These are phyloP conservation scores for Pachysandra terminalis DNA, from an alignment of 164 flowering plant species.

Conservation along the genomic window DNA sequence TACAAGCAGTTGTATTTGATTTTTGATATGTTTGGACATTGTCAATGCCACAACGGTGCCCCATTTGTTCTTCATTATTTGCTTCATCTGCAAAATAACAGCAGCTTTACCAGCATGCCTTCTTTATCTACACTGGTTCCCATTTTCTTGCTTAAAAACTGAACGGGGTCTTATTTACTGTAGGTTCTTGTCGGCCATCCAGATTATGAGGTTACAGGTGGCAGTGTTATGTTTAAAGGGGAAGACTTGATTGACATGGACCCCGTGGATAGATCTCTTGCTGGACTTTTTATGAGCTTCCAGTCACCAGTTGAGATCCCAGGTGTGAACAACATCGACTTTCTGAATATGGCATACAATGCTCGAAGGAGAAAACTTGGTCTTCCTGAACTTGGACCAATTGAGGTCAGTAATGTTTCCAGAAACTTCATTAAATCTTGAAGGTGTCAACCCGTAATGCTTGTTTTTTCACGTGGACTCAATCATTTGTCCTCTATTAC, in stretches of 20 bases:
- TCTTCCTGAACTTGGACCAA: conserved; percentile 71
- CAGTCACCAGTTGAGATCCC: conserved; percentile 95
- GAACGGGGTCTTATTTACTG: conserved; percentile 9
- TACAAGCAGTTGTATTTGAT: no score
- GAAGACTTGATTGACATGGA: conserved; percentile 89
- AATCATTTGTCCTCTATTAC: no score
- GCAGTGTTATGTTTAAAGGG: conserved; percentile 80
- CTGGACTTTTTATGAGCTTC: conserved; percentile 96
- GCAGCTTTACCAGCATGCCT: not conserved
- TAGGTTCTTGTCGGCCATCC: conserved; percentile 99
- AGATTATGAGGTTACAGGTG: conserved; percentile 95
- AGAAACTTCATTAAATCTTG: not conserved
- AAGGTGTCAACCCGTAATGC: not conserved
- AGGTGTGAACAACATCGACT: conserved; percentile 83
- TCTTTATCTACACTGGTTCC: not conserved
- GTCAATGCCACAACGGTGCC: no score
- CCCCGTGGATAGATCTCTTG: conserved; percentile 88
- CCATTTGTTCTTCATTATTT: no score
- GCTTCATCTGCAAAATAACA: no score
- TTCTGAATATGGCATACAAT: conserved; percentile 91
- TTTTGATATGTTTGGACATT: no score
- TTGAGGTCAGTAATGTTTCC: conserved; percentile 52
- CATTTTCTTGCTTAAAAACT: conserved; percentile 1
- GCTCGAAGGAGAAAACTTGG: conserved; percentile 76
- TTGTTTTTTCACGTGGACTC: not conserved